These are phyloP conservation scores for Forsythia viridissima DNA, from an alignment of 257 asterid species.

Conservation along the genomic window DNA sequence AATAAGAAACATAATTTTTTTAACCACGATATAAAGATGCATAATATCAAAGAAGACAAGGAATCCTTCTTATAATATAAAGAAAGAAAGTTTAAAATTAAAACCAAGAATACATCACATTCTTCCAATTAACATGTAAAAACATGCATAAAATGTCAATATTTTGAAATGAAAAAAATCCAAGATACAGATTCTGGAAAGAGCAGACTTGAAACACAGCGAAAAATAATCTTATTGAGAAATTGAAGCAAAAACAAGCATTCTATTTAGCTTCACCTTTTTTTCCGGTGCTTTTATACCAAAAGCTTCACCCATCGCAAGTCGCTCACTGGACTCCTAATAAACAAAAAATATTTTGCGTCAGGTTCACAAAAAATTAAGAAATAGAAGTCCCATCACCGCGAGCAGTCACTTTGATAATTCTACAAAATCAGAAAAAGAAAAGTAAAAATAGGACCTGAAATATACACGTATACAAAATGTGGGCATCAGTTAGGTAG, in stretches of 20 bases:
- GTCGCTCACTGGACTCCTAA: slow-evolving; percentile 91
- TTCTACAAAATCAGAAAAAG: neutral
- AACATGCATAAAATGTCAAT: neutral
- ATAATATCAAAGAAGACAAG: neutral
- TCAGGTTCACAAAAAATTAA: slow-evolving; percentile 7
- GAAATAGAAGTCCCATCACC: slow-evolving; percentile 6
- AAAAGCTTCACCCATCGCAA: slow-evolving; percentile 95
- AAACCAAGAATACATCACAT: neutral
- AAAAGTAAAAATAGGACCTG: neutral
- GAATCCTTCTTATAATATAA: neutral
- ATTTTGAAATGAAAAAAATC: neutral
- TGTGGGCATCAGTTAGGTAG: slow-evolving; percentile 17
- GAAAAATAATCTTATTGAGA: neutral
- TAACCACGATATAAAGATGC: neutral
- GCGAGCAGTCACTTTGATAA: neutral
- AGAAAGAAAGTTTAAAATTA: neutral
- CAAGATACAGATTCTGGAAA: neutral
- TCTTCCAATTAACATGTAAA: neutral
- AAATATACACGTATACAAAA: slow-evolving; percentile 10
- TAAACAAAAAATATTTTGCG: slow-evolving; percentile 3
- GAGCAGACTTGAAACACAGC: neutral
- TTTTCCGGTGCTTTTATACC: slow-evolving; percentile 81
- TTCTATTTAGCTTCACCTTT: slow-evolving; percentile 52
- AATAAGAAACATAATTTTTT: neutral
- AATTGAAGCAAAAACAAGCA: slow-evolving; percentile 13